phyloP scores from a whole-genome alignment of 768 basidiomycete genomes.

The Phanerochaete sordida region DNA sequence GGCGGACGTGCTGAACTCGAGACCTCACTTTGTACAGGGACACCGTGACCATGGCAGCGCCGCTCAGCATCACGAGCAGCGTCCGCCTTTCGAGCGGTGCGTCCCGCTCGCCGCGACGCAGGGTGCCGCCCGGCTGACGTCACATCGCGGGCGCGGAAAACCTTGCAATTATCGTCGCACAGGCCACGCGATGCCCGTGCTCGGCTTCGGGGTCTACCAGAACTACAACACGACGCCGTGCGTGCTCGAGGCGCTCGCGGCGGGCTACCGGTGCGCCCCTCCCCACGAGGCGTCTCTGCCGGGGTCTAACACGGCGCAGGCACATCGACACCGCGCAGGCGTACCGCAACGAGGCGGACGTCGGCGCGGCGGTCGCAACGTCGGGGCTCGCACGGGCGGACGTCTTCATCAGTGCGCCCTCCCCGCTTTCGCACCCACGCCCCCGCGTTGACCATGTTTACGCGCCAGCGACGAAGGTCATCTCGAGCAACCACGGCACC shows the following conservation, averaged over 20 bases:
- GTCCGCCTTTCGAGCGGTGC: slow-evolving; percentile 25
- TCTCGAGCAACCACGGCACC: slow-evolving; percentile 63
- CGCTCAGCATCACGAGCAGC: slow-evolving; percentile 1
- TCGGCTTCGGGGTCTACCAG: slow-evolving; percentile 73
- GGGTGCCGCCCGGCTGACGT: no score
- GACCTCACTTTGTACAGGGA: no score
- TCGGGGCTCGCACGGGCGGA: slow-evolving; percentile 53
- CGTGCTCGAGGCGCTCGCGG: slow-evolving; percentile 57
- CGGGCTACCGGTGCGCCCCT: slow-evolving; percentile 65
- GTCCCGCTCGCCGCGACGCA: neutral
- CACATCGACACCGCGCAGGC: slow-evolving; percentile 74
- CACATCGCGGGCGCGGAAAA: neutral
- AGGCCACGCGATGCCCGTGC: slow-evolving; percentile 55
- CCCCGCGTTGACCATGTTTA: neutral
- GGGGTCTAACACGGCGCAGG: slow-evolving; percentile 30
- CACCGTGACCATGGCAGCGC: no score
- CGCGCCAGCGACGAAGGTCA: slow-evolving; percentile 63
- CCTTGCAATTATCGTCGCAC: neutral
- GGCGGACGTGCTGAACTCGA: no score
- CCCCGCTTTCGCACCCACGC: neutral
- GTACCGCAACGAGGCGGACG: slow-evolving; percentile 64
- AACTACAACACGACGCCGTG: slow-evolving; percentile 57
- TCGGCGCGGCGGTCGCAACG: slow-evolving; percentile 57
- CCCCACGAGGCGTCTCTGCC: neutral
- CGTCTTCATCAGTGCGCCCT: slow-evolving; percentile 62